Percentiles rank a stretch among this genome's conserved stretches.
phyloP scores from a whole-genome alignment of 805 yeast genomes.

The Yamadazyma insecticola region DNA sequence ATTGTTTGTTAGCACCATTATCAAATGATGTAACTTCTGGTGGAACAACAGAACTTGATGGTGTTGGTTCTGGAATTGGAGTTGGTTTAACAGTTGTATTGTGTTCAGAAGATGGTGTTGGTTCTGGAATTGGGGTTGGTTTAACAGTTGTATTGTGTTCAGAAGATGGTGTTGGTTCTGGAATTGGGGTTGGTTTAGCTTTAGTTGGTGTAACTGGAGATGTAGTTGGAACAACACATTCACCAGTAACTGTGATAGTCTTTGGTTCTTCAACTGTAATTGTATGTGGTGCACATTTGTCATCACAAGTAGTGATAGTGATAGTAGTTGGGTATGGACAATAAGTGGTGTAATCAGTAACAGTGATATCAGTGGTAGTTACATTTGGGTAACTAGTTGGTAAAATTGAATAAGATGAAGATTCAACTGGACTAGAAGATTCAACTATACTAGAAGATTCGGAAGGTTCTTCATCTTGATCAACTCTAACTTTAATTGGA shows the following conservation, averaged over 20 bases:
- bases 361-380: slow-evolving; percentile 22
- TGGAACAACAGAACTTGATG: slow-evolving; percentile 2
- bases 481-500: slow-evolving; percentile 7
- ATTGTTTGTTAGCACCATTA: slow-evolving; percentile 7
- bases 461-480: slow-evolving; percentile 2
- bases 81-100: slow-evolving; percentile 1
- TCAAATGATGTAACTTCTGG: slow-evolving; percentile 6
- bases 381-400: slow-evolving; percentile 22
- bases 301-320: slow-evolving; percentile 28
- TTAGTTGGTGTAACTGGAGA: slow-evolving; percentile 11
- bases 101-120: too few species aligned
- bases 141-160: neutral
- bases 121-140: slow-evolving; percentile 4
- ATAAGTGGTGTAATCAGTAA: slow-evolving; percentile 34
- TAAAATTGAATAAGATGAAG: too few species aligned
- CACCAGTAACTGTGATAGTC: slow-evolving; percentile 31
- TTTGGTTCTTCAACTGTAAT: slow-evolving; percentile 27
- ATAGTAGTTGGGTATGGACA: slow-evolving; percentile 32
- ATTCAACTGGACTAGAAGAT: too few species aligned
- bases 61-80: slow-evolving; percentile 4
- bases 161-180: too few species aligned
- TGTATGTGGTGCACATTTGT: slow-evolving; percentile 20
- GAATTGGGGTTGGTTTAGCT: too few species aligned
- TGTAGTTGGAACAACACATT: slow-evolving; percentile 23
- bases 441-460: slow-evolving; percentile 4